Percentiles rank a stretch among this genome's conserved stretches.
phyloP scores from a whole-genome alignment of 192 early-diverging fungal species.

The Gaertneriomyces sp. region DNA sequence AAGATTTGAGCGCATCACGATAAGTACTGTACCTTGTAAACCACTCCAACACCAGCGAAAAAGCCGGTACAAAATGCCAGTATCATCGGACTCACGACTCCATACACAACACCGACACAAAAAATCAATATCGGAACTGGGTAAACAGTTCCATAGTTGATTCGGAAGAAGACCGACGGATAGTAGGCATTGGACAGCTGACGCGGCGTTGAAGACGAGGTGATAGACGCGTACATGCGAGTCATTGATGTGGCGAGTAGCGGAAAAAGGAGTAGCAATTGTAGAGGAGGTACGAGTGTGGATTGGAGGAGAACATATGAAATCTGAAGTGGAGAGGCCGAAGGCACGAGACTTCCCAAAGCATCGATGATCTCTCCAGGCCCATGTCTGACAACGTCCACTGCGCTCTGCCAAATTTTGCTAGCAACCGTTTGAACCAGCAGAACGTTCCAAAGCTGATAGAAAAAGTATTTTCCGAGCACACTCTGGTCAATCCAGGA shows the following conservation, averaged over 20 bases:
- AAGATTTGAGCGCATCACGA: neutral
- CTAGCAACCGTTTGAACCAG: slow-evolving; percentile 38
- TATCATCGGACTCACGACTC: slow-evolving; percentile 47
- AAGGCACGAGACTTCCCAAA: slow-evolving; percentile 13
- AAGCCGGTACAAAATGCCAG: slow-evolving; percentile 49
- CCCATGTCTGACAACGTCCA: slow-evolving; percentile 33
- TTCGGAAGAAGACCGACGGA: slow-evolving; percentile 43
- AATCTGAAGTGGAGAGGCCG: slow-evolving; percentile 33
- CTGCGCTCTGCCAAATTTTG: slow-evolving; percentile 28
- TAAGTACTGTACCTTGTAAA: slow-evolving; percentile 35
- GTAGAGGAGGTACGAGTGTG: slow-evolving; percentile 40
- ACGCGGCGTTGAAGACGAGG: slow-evolving; percentile 37
- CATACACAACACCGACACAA: slow-evolving; percentile 48
- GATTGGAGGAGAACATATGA: slow-evolving; percentile 47
- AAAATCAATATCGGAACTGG: slow-evolving; percentile 50
- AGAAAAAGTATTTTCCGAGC: slow-evolving; percentile 52
- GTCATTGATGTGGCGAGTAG: slow-evolving; percentile 44
- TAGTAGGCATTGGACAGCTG: slow-evolving; percentile 50
- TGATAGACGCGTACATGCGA: slow-evolving; percentile 17
- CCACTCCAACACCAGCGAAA: slow-evolving; percentile 46
- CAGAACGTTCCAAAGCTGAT: slow-evolving; percentile 49
- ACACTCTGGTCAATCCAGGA: slow-evolving; percentile 51
- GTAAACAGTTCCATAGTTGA: slow-evolving; percentile 53
- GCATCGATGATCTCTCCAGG: slow-evolving; percentile 37
- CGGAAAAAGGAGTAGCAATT: slow-evolving; percentile 45